Base-by-base conservation (phyloP, 2,329 filamentous ascomycete genomes). In the Tricladium varicosporioides region DNA sequence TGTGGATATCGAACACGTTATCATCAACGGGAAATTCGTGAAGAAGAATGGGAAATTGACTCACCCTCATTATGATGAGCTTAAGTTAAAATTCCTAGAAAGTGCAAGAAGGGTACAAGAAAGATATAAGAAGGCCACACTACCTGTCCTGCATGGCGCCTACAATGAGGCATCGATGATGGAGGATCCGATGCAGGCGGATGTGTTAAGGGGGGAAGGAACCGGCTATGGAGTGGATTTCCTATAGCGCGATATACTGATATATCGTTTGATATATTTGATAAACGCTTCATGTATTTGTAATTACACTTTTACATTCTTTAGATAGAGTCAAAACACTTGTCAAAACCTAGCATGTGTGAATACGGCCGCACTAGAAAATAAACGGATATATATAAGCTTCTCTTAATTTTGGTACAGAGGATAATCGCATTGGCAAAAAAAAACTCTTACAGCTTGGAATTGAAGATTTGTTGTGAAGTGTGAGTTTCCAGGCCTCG, bases 1-100 rank as follows among this genome's bases (percentile, higher is more conserved):
- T 5, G 66, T 68, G 1, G 75, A 78, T 63, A 69, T 78, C 5
- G 73, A 75, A 5, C 70, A 63, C n/a, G 75, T 78, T 14, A 71
- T 78, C 51, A 69, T 78, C 1, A 70, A 76, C 63, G 75, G 75
- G 1, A 51, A 70, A 2, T 53, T 77, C 13, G 68, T 71, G 53
- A 77, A 78, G 63, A 54, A 58, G 14, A 61, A 57, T 16, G 51
- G 51, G 15, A 53, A 47, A 14, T 31, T 53, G 58, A n/a, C 70
- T 69, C 8, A 43, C 22, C 18, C 49, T 27, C n/a, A 44, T 15
- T 45, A 48, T 40, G 31, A 4, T 8, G 22, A n/a, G 2, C 8
- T 48, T 36, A 15, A 40, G 43, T 15, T 33, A 14, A 31, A 43
- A 10, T 53, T 53, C 47, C 14, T 47, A 43, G n/a, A 13, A 15